These are phyloP conservation scores for Blastobotrys terrestris DNA, from an alignment of 805 yeast genomes.

Conservation along the genomic window DNA sequence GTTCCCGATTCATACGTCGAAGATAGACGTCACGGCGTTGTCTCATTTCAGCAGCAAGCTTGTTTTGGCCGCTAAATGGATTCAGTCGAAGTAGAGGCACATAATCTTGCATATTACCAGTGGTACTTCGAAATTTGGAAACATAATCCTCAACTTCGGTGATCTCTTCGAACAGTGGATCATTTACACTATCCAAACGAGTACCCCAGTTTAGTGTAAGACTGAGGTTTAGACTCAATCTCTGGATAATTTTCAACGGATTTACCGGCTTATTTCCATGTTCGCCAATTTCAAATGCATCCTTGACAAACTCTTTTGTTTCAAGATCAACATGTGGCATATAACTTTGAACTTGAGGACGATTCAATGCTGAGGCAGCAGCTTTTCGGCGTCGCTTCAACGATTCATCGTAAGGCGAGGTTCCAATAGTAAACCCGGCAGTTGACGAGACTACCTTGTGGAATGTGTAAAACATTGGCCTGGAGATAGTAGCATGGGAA, in stretches of 20 bases:
- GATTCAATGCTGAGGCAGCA: conserved; percentile 35
- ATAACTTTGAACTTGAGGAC: conserved; percentile 33
- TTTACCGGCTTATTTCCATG: conserved; percentile 6
- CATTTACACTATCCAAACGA: conserved; percentile 30
- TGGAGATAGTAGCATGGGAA: conserved; percentile 50
- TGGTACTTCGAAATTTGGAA: conserved; percentile 31
- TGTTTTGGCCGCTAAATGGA: background rate
- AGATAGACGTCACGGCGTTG: conserved; percentile 19
- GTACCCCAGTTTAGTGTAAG: conserved; percentile 36
- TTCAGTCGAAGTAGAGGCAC: conserved; percentile 29
- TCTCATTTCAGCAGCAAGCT: conserved; percentile 10
- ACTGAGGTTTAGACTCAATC: conserved; percentile 31
- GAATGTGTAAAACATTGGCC: conserved; percentile 63
- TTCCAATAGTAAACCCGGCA: conserved; percentile 37
- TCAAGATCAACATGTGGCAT: conserved; percentile 32
- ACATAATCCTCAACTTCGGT: conserved; percentile 28
- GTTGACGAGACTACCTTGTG: conserved; percentile 47
- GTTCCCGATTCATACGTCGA: conserved; percentile 11
- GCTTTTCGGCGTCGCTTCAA: conserved; percentile 33
- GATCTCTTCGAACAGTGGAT: conserved; percentile 26
- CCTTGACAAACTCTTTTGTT: conserved; percentile 29
- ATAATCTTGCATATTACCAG: conserved; percentile 34
- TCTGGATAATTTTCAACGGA: conserved; percentile 3
- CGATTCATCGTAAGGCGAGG: conserved; percentile 36
- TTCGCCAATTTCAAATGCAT: conserved; percentile 16